These are phyloP conservation scores for Gloeopeniophorella convolvens DNA, from an alignment of 768 basidiomycete species.

Conservation along the genomic window DNA sequence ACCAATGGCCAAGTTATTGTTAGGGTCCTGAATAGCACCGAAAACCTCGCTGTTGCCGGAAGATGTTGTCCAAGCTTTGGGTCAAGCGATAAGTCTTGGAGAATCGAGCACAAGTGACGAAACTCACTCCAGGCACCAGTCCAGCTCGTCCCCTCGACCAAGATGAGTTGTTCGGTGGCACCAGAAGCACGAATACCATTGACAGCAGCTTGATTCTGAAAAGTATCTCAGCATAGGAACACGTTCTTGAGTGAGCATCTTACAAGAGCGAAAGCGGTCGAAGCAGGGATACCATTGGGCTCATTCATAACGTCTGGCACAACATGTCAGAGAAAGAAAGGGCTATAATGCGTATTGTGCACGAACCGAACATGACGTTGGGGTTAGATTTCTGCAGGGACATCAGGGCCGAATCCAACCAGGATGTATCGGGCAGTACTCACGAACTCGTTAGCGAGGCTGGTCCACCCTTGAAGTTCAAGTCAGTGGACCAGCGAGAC, in stretches of 20 bases:
- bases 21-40: conserved; percentile 48
- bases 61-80: conserved; percentile 44
- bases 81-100: neutral
- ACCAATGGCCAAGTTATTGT: conserved; percentile 57
- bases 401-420: neutral
- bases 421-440: conserved; percentile 18
- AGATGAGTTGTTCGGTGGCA: conserved; percentile 41
- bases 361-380: conserved; percentile 49
- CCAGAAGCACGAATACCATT: conserved; percentile 59
- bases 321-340: too few relatives aligned
- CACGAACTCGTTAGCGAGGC: conserved; percentile 49
- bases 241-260: conserved; percentile 16
- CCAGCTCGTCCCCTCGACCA: conserved; percentile 38
- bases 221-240: conserved; percentile 2
- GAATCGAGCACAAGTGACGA: conserved; percentile 11
- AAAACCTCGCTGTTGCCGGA: conserved; percentile 61
- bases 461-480: conserved; percentile 43
- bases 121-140: conserved; percentile 52
- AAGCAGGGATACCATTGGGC: conserved; percentile 51
- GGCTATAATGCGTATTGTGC: neutral
- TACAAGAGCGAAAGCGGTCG: conserved; percentile 45
- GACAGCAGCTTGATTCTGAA: conserved; percentile 54
- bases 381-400: conserved; percentile 30
- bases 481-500: neutral
- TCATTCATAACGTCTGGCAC: conserved; percentile 53